Percentiles rank a stretch among this genome's conserved stretches.
phyloP scores from a whole-genome alignment of 2,329 filamentous ascomycete genomes.

The Pseudocercospora cruenta region DNA sequence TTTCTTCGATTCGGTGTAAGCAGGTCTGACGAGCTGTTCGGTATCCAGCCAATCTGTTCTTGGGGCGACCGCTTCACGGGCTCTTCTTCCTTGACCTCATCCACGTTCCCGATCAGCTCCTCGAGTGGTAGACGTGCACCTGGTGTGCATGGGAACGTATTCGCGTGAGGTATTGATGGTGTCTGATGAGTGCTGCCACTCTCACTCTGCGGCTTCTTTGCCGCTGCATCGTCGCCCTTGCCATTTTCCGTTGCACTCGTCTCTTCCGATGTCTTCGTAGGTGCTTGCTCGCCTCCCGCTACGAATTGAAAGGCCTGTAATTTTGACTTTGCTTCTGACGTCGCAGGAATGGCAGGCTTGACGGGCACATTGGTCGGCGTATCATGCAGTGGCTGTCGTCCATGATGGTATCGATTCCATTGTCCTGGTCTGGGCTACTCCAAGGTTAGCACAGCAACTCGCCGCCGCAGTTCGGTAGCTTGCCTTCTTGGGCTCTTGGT shows the following conservation, averaged over 20 bases:
- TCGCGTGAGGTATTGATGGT: conserved; percentile 33
- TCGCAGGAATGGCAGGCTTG: conserved; percentile 53
- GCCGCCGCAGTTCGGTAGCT: conserved; percentile 3
- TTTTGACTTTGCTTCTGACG: conserved; percentile 57
- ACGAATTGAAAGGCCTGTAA: conserved; percentile 59
- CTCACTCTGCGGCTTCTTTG: neutral
- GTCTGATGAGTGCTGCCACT: conserved; percentile 22
- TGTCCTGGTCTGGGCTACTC: conserved; percentile 29
- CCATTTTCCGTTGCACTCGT: conserved; percentile 47
- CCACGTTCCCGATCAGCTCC: conserved; percentile 64
- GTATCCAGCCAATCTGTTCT: conserved; percentile 64
- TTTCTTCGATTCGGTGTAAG: conserved; percentile 46
- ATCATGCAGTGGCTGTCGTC: conserved; percentile 27
- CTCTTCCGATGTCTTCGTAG: conserved; percentile 18
- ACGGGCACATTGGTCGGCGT: conserved; percentile 32
- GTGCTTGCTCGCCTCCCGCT: conserved; percentile 39
- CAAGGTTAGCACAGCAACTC: conserved; percentile 10
- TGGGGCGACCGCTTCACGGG: conserved; percentile 58
- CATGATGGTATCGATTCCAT: conserved; percentile 30
- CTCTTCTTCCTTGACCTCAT: conserved; percentile 55
- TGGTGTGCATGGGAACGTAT: conserved; percentile 60
- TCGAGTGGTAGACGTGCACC: conserved; percentile 62
- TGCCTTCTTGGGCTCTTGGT: conserved; percentile 52
- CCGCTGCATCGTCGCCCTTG: neutral
- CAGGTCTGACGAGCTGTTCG: conserved; percentile 47